Conservation (phyloP, 257 asterid genomes). For the Leonotis leonurus region DNA sequence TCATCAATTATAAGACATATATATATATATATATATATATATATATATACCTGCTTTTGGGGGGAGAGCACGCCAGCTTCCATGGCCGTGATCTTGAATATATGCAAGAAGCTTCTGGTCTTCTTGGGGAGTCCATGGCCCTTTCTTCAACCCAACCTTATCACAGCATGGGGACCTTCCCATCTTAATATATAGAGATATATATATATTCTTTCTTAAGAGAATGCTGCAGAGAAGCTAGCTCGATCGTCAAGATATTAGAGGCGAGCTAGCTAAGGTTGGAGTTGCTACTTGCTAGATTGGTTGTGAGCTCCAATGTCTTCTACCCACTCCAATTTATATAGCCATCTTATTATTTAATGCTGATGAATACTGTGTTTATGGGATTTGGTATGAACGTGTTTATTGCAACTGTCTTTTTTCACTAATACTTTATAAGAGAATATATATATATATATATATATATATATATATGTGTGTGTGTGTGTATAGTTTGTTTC, state of each 20-base stretch:
- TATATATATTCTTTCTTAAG: too few species aligned
- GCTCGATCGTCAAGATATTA: too few species aligned
- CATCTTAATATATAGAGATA: too few species aligned
- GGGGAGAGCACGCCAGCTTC: conserved; percentile 58
- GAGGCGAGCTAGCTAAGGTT: not conserved
- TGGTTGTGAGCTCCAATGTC: not conserved
- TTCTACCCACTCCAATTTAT: conserved; percentile 8
- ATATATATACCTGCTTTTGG: conserved; percentile 38
- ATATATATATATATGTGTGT: not conserved
- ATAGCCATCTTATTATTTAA: conserved; percentile 11
- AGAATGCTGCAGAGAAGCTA: not conserved
- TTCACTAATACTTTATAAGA: not conserved
- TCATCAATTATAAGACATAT: too few species aligned
- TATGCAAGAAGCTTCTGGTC: conserved; percentile 36
- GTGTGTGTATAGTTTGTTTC: too few species aligned
- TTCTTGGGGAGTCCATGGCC: conserved; percentile 53
- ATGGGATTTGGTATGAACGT: conserved; percentile 15
- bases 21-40: not conserved
- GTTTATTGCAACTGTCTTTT: not conserved
- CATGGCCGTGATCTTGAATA: conserved; percentile 47
- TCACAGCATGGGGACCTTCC: conserved; percentile 45
- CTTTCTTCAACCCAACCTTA: conserved; percentile 45
- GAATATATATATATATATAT: too few species aligned
- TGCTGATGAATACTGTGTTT: conserved; percentile 5
- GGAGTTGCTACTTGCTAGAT: not conserved